A percentile compares a stretch with the other conserved stretches of the same genome.
These are phyloP conservation scores for Hydnomerulius pinastri DNA, from an alignment of 768 basidiomycete genomes.

Conservation along the genomic window DNA sequence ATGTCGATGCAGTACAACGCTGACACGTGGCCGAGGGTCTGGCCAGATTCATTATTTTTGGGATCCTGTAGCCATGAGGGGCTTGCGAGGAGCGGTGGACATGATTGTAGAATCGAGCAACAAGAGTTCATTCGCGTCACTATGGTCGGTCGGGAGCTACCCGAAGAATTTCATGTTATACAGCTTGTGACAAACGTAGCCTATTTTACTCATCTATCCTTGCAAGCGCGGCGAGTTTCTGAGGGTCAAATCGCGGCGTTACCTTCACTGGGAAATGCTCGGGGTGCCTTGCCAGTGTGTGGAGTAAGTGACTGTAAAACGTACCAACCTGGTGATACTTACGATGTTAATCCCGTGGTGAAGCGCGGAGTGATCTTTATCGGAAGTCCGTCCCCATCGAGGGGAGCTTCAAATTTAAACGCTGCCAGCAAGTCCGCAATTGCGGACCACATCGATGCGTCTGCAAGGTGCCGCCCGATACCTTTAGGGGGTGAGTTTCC, in stretches of 20 bases:
- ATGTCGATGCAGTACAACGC: too few species aligned
- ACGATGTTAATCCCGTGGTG: background rate
- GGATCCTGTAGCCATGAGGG: too few species aligned
- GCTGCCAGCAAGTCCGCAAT: background rate
- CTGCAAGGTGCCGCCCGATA: background rate
- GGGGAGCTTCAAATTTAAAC: background rate
- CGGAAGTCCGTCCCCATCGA: background rate
- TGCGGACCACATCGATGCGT: slow-evolving; percentile 1
- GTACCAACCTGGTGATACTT: background rate
- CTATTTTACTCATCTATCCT: background rate
- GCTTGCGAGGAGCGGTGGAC: too few species aligned
- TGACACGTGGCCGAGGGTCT: too few species aligned
- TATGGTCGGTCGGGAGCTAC: too few species aligned
- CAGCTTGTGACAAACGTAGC: background rate
- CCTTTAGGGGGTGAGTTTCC: background rate
- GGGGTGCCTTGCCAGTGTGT: background rate
- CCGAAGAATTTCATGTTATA: background rate
- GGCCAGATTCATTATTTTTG: too few species aligned
- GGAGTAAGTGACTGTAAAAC: background rate
- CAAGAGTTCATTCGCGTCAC: too few species aligned
- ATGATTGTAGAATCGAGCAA: too few species aligned
- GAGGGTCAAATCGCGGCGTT: background rate
- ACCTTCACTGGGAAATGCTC: background rate
- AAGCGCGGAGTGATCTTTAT: background rate
- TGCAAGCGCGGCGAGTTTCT: background rate